Base-by-base conservation (phyloP, 202 grass and related monocot species). In the Carex arenaria region DNA sequence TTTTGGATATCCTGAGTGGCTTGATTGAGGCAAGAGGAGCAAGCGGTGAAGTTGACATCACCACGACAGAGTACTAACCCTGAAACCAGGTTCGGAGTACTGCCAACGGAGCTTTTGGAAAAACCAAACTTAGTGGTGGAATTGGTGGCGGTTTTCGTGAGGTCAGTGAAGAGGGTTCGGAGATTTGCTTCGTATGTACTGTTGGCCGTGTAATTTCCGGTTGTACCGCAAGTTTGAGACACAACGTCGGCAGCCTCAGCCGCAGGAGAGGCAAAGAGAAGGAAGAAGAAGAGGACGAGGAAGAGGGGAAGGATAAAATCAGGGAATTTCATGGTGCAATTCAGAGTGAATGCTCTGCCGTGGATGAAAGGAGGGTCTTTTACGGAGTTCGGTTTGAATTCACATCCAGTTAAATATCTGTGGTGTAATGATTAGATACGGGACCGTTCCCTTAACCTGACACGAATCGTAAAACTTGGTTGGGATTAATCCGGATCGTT, bases 51-150 rank as follows among this genome's bases (percentile, higher is more conserved):
- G 51, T 88, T 87, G 75, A 34, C 28, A 56, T 93, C 86, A 13
- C 88, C 88, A 23, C 88, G 90, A 85, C 93, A 95, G 56, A 92
- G 82, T 1, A 38, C 79, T 36, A 92, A 59, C 14, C 90, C 90
- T 43, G 22, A 82, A 59, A 92, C 28, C 51, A 72, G 82, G 3
- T 92, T 47, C 7, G 79, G 88, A 19, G 7, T 19, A 13, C 77
- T 20, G 32, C 93, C 93, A 18, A 84, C 67, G 3, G 22, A 4
- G 52, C 32, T 51, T 5, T 53, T 18, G 2, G 63, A 17, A 20
- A 83, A 83, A 0, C 81, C 81, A 15, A 74, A 74, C 11, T 62
- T 68, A 4, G 40, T 26, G 31, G 77, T 17, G 12, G 77, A 74
- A 23, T 51, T 26, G 20, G 85, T 54, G 38, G 53, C 56, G 14